Evolutionary conservation across 1,139 yeast genomes (phyloP), one percentile per base, ranked within the genome.

Genomic region (Tardiomyces depauwii): DNA sequence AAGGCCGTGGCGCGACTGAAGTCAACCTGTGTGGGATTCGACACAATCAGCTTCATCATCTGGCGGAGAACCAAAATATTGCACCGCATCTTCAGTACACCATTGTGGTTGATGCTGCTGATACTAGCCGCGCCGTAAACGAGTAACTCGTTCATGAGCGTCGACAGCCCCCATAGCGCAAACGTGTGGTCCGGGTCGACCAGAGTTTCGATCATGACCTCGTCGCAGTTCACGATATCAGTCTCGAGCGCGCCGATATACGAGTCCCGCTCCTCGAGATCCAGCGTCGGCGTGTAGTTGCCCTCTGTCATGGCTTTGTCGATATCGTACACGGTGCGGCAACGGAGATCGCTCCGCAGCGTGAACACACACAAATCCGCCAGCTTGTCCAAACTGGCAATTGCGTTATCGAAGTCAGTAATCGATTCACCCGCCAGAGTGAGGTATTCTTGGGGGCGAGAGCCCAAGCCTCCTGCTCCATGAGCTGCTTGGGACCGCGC

Each of bases 21-120:
- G 52, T 79, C 77, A 7, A 82, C 78, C n/a, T 68, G 66, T 44
- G 75, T 74, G 0, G 86, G 80, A 44, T 74, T 72, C 18, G 67
- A 63, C 54, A 78, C 73, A 19, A 84, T 70, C 49, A 78, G 79
- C 54, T 87, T 74, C 50, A 82, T 73, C 72, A 81, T 77, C 59
- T 85, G 94, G 63, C 84, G 94, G 43, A 86, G 64, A 0, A 85
- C 81, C 47, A 78, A 73, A 33, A 85, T 79, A 59, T 86, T 85
- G 56, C 81, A 72, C 49, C 79, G 66, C 52, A 86, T 68, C 55
- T 80, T 77, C 58, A 78, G 78, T 44, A 83, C 70, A 39, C 95
- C 95, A 55, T 76, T 75, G 18, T 66, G 64, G 58, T 83, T 84
- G 56, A 85, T 68, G 43, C 72, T 73, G 16, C 63, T 62, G 11